Percentiles rank a stretch among this genome's conserved stretches.
These are phyloP conservation scores for Paxillus rubicundulus DNA, from an alignment of 768 basidiomycete species.

Conservation along the genomic window DNA sequence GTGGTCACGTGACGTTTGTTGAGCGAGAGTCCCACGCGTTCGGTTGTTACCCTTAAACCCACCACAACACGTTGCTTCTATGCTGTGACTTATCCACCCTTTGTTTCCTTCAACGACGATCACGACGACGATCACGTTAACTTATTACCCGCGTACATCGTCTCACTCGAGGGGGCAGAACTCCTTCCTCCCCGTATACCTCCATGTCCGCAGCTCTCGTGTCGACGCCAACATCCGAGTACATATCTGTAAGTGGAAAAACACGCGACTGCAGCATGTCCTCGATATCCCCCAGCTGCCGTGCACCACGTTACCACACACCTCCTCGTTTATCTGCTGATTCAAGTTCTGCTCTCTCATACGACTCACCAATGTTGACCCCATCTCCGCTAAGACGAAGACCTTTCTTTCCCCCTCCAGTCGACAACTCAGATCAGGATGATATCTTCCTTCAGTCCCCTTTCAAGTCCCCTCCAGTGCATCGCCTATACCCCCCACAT, in stretches of 20 bases:
- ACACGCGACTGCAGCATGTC: slow-evolving; percentile 33
- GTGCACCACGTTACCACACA: slow-evolving; percentile 31
- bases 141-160: slow-evolving; percentile 15
- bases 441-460: slow-evolving; percentile 56
- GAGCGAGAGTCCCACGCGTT: slow-evolving; percentile 32
- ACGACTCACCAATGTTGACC: slow-evolving; percentile 59
- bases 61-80: slow-evolving; percentile 16
- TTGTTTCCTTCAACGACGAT: slow-evolving; percentile 20
- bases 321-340: slow-evolving; percentile 32
- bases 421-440: slow-evolving; percentile 37
- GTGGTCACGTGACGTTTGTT: slow-evolving; percentile 36
- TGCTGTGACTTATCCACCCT: slow-evolving; percentile 8
- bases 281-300: slow-evolving; percentile 32
- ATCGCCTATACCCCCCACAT: slow-evolving; percentile 42
- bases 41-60: slow-evolving; percentile 27
- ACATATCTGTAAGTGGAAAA: slow-evolving; percentile 33
- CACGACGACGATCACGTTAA: slow-evolving; percentile 20
- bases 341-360: slow-evolving; percentile 29
- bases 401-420: slow-evolving; percentile 36
- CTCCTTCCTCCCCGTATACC: neutral
- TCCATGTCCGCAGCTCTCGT: slow-evolving; percentile 25
- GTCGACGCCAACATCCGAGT: slow-evolving; percentile 35
- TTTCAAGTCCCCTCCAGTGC: slow-evolving; percentile 45
- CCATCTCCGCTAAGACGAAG: slow-evolving; percentile 59
- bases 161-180: slow-evolving; percentile 6